phyloP scores from a whole-genome alignment of 305 asterid genomes.

The Fraxinus xanthoxyloides region DNA sequence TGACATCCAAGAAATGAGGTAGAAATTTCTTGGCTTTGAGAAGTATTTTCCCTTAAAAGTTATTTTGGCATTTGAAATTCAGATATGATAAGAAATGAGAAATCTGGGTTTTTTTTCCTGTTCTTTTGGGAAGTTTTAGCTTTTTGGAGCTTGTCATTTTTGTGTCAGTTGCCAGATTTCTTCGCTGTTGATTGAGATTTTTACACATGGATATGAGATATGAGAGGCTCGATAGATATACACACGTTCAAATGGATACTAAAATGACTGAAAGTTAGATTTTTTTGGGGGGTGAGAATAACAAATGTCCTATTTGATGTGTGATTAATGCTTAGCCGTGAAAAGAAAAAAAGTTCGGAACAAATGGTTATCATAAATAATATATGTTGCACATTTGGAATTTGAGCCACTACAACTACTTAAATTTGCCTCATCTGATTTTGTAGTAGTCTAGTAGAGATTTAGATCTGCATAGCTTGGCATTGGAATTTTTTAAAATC shows the following conservation, averaged over 20 bases:
- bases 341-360: not conserved
- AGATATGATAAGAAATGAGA: not conserved
- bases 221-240: not conserved
- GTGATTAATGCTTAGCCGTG: not conserved
- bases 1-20: constrained; percentile 9
- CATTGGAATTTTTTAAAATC: not conserved
- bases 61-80: constrained; percentile 10
- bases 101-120: not conserved
- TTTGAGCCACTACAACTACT: not conserved
- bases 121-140: not conserved
- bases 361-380: not conserved
- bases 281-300: not conserved
- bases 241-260: not conserved
- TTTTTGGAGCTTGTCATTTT: not conserved
- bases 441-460: not conserved
- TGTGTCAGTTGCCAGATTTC: not conserved
- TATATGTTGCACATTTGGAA: not conserved
- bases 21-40: not conserved
- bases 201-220: not conserved
- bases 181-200: not conserved
- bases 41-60: not conserved
- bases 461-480: not conserved
- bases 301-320: not conserved
- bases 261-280: not conserved
- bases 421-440: not conserved